Conservation (phyloP, 495 filamentous ascomycete genomes). For the Penicillium ochrochloron region DNA sequence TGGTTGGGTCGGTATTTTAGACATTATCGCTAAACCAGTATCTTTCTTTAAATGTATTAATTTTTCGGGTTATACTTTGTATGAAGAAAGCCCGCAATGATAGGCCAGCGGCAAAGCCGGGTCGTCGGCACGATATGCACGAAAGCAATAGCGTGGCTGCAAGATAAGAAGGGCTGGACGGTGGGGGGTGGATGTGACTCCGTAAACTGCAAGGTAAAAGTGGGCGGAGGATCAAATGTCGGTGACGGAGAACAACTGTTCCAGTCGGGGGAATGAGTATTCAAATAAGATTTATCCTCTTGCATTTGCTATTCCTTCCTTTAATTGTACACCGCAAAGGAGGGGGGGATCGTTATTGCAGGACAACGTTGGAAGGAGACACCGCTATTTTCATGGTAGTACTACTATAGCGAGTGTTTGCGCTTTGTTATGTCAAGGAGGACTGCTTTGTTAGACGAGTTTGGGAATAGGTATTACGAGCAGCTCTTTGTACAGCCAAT, state of each 20-base stretch:
- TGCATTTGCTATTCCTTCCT: not conserved
- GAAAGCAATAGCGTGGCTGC: slow-evolving; percentile 6
- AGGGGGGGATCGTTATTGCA: not conserved
- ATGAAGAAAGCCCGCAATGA: not conserved
- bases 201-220: not conserved
- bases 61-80: not conserved
- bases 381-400: not conserved
- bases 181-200: not conserved
- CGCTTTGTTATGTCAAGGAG: too few relatives aligned
- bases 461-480: not conserved
- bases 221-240: not conserved
- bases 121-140: slow-evolving; percentile 2
- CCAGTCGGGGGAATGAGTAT: not conserved
- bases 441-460: not conserved
- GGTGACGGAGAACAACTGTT: not conserved
- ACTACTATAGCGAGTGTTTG: too few relatives aligned
- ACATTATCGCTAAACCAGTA: too few relatives aligned
- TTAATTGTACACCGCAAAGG: too few relatives aligned
- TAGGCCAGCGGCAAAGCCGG: not conserved
- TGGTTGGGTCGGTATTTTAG: not conserved
- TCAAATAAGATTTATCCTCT: not conserved
- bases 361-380: not conserved
- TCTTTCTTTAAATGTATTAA: too few relatives aligned
- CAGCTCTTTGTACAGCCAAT: not conserved
- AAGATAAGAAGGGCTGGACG: not conserved